Evolutionary conservation across 768 basidiomycete genomes (phyloP).

Genomic region (Lactarius indigo): DNA sequence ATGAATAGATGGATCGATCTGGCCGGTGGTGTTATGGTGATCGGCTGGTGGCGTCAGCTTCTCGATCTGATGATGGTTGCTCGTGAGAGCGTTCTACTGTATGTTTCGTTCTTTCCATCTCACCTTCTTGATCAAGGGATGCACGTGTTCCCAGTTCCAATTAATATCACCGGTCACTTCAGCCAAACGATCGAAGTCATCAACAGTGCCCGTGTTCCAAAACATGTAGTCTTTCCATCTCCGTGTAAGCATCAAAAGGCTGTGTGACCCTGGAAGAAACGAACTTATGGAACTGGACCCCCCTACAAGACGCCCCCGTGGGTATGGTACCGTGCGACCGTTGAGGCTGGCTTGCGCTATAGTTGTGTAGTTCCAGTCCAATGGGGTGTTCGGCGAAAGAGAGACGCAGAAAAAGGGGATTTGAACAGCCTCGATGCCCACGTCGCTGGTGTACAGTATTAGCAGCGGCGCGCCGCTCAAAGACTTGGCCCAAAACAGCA

Average conservation of each 20-base stretch:
- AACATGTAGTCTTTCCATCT: constrained; percentile 23
- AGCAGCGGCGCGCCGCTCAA: not conserved
- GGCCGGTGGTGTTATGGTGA: constrained; percentile 36
- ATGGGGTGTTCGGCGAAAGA: constrained; percentile 22
- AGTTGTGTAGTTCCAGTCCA: constrained; percentile 33
- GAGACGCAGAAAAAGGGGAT: constrained; percentile 24
- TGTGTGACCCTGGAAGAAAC: constrained; percentile 12
- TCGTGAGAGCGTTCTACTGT: not conserved
- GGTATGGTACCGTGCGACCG: constrained; percentile 25
- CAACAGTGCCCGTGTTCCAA: constrained; percentile 25
- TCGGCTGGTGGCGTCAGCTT: constrained; percentile 38
- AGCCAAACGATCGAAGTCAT: constrained; percentile 25
- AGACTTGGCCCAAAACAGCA: not conserved
- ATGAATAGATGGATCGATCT: constrained; percentile 39
- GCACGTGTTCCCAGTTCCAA: constrained; percentile 18
- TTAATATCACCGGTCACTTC: constrained; percentile 17
- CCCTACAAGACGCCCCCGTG: constrained; percentile 30
- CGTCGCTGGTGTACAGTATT: constrained; percentile 13
- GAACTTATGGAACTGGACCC: constrained; percentile 31
- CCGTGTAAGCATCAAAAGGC: constrained; percentile 12
- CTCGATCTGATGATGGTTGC: constrained; percentile 33
- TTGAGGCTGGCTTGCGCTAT: constrained; percentile 27
- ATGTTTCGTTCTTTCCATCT: not conserved
- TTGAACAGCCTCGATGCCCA: constrained; percentile 21
- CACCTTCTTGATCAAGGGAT: constrained; percentile 13